Percentiles rank a stretch among this genome's conserved stretches.
These are phyloP conservation scores for Tricholoma bakamatsutake DNA, from an alignment of 768 basidiomycete genomes.

Conservation along the genomic window DNA sequence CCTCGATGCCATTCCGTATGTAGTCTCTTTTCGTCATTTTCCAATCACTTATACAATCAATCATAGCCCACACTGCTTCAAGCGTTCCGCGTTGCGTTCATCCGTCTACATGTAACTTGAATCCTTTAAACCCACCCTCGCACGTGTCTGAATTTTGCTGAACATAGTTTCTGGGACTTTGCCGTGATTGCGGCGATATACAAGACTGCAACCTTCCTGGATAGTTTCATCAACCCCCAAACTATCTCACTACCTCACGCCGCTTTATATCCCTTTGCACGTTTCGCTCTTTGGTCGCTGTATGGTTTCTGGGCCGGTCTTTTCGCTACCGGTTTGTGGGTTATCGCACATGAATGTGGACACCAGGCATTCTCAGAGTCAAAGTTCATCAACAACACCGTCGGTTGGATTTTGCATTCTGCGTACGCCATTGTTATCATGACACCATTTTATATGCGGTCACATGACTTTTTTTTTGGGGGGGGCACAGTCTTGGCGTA, in stretches of 20 bases:
- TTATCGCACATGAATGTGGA: slow-evolving; percentile 91
- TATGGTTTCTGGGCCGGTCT: slow-evolving; percentile 83
- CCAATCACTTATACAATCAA: background rate
- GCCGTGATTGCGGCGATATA: slow-evolving; percentile 63
- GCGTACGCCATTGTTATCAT: slow-evolving; percentile 42
- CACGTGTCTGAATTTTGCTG: slow-evolving; percentile 1
- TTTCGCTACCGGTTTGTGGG: slow-evolving; percentile 91
- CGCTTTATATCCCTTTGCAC: slow-evolving; percentile 52
- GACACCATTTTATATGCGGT: slow-evolving; percentile 7
- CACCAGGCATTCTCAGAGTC: slow-evolving; percentile 96
- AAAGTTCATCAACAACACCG: slow-evolving; percentile 85
- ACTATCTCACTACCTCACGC: slow-evolving; percentile 53
- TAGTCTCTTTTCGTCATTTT: slow-evolving; percentile 12
- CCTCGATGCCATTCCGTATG: slow-evolving; percentile 77
- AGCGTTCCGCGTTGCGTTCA: slow-evolving; percentile 82
- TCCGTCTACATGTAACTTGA: slow-evolving; percentile 68
- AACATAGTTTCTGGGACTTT: slow-evolving; percentile 64
- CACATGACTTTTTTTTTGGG: slow-evolving; percentile 15
- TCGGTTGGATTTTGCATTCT: slow-evolving; percentile 92
- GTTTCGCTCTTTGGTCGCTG: slow-evolving; percentile 67
- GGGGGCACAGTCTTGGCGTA: slow-evolving; percentile 79
- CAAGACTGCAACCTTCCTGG: slow-evolving; percentile 60
- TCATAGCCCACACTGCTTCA: slow-evolving; percentile 74
- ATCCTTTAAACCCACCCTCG: background rate
- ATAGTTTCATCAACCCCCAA: slow-evolving; percentile 54